A percentile compares a stretch with the other conserved stretches of the same genome.
Conservation (phyloP, 495 filamentous ascomycete genomes). For the Friedmanniomyces simplex region DNA sequence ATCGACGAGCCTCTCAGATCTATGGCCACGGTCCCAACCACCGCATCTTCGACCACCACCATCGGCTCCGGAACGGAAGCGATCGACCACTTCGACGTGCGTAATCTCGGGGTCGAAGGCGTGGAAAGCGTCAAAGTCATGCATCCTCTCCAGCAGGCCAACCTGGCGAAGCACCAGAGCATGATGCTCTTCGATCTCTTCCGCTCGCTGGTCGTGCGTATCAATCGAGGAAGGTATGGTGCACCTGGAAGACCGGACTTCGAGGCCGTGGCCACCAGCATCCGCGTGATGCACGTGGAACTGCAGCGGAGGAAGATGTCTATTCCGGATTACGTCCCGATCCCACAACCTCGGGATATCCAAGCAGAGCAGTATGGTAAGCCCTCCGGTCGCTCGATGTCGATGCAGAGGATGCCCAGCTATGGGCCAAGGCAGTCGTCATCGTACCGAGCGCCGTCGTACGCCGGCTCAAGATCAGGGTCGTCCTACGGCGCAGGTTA, state of each 20-base stretch:
- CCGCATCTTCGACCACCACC: neutral
- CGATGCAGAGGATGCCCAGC: neutral
- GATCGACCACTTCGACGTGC: constrained; percentile 3
- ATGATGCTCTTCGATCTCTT: neutral
- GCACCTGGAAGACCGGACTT: neutral
- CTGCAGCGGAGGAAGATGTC: neutral
- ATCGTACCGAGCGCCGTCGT: neutral
- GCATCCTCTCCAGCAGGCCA: constrained; percentile 2
- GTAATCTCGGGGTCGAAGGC: neutral
- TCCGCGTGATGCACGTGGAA: neutral
- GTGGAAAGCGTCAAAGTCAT: constrained; percentile 2
- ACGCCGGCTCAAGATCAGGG: too few species aligned
- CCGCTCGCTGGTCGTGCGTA: neutral
- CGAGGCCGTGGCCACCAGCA: neutral
- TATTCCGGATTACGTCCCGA: neutral
- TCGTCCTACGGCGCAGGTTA: too few species aligned
- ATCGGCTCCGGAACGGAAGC: constrained; percentile 3
- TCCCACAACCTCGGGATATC: neutral
- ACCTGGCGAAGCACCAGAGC: neutral
- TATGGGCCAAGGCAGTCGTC: neutral
- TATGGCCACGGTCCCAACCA: neutral
- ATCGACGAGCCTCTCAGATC: neutral
- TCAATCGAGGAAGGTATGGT: neutral
- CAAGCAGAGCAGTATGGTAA: neutral
- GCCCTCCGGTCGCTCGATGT: neutral